Conservation (phyloP, 2,329 filamentous ascomycete species). For the Bipolaris zeicola region DNA sequence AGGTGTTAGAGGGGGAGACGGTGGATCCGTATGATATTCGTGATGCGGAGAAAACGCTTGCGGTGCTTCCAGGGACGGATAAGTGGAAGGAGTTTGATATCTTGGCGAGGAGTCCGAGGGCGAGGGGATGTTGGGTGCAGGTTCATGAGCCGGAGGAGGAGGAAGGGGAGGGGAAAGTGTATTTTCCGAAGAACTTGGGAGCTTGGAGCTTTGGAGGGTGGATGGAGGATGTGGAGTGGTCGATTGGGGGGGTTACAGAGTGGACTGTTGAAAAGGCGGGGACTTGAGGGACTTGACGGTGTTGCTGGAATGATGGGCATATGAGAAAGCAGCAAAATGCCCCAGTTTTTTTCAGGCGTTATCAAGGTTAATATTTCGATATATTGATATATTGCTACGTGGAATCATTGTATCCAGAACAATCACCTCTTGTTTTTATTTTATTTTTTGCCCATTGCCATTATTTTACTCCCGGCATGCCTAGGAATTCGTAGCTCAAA, state of each 20-base stretch:
- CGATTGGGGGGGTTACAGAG: constrained; percentile 27
- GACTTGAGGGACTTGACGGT: too few species aligned
- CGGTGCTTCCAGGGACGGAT: constrained; percentile 31
- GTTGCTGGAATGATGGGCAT: too few species aligned
- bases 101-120: constrained; percentile 23
- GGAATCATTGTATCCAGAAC: too few species aligned
- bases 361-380: too few species aligned
- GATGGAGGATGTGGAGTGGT: constrained; percentile 37
- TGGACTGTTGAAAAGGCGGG: constrained; percentile 24
- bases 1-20: constrained; percentile 12
- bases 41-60: constrained; percentile 24
- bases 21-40: constrained; percentile 31
- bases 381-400: too few species aligned
- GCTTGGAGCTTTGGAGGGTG: constrained; percentile 37
- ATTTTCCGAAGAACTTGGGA: constrained; percentile 27
- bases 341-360: too few species aligned
- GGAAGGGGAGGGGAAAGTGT: constrained; percentile 13
- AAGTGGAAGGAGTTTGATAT: constrained; percentile 34
- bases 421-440: too few species aligned
- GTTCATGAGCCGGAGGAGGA: constrained; percentile 8
- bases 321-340: too few species aligned
- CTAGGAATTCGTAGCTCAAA: too few species aligned
- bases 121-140: constrained; percentile 37
- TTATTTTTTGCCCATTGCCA: too few species aligned
- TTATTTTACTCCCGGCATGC: too few species aligned